These are phyloP conservation scores for Corymbia maculata DNA, from an alignment of 345 rosid genomes.

Conservation along the genomic window DNA sequence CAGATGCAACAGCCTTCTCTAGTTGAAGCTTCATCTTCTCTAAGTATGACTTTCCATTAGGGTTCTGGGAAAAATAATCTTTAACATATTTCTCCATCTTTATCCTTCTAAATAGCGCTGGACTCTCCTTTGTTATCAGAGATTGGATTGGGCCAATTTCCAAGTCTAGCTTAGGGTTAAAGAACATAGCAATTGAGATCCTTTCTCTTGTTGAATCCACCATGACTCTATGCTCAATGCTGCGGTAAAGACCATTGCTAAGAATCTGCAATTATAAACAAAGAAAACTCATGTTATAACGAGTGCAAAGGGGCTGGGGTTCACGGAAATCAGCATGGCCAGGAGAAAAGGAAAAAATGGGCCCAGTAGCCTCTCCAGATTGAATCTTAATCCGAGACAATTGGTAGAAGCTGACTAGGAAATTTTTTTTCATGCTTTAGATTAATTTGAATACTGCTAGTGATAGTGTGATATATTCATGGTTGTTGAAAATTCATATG, in stretches of 20 bases:
- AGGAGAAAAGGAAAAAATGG: background rate
- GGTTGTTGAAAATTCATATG: background rate
- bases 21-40: background rate
- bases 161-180: constrained; percentile 2
- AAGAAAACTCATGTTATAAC: background rate
- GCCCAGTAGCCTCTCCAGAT: background rate
- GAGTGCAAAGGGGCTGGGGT: background rate
- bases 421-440: background rate
- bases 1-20: background rate
- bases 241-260: constrained; percentile 5
- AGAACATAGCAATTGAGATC: constrained; percentile 3
- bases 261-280: background rate
- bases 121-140: background rate
- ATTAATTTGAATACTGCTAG: background rate
- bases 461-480: background rate
- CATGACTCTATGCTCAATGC: constrained; percentile 10
- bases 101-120: constrained; percentile 5
- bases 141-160: constrained; percentile 8
- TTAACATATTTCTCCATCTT: background rate
- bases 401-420: background rate
- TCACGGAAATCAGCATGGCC: background rate
- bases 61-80: background rate
- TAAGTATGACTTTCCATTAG: constrained; percentile 1
- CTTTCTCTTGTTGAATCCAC: background rate
- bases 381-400: background rate